These are phyloP conservation scores for Colletotrichum zoysiae DNA, from an alignment of 2,329 filamentous ascomycete genomes.

Conservation along the genomic window DNA sequence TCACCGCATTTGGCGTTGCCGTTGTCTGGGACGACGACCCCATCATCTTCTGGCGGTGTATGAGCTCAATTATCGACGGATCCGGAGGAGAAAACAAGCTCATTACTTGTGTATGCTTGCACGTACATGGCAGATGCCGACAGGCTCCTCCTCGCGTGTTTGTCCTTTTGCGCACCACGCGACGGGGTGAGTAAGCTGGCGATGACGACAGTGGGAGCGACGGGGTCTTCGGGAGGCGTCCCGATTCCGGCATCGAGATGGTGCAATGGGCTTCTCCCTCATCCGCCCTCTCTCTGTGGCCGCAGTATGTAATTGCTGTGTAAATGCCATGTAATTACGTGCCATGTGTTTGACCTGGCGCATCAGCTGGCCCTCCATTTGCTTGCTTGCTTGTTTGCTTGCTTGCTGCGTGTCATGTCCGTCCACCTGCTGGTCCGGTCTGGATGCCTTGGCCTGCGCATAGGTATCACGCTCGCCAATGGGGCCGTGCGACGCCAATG, in stretches of 20 bases:
- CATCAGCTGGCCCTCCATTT: background rate
- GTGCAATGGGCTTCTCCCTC: background rate
- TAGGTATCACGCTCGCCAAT: constrained; percentile 5
- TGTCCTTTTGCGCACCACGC: background rate
- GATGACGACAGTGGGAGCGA: constrained; percentile 30
- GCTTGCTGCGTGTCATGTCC: background rate
- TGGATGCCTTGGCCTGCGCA: background rate
- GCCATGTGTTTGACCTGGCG: background rate
- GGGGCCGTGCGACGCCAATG: background rate
- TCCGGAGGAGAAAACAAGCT: constrained; percentile 8
- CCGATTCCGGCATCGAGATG: constrained; percentile 12
- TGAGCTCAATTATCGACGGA: background rate
- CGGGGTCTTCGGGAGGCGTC: constrained; percentile 5
- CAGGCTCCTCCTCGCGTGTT: background rate
- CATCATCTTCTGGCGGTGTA: constrained; percentile 26
- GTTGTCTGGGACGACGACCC: background rate
- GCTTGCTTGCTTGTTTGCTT: background rate
- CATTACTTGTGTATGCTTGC: background rate
- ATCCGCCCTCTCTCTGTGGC: background rate
- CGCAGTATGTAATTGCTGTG: background rate
- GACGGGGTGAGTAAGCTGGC: constrained; percentile 24
- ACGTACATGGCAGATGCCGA: too few species aligned
- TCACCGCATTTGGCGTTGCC: constrained; percentile 1
- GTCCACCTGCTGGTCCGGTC: background rate
- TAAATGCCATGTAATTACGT: background rate